These are phyloP conservation scores for Ambrosia artemisiifolia DNA, from an alignment of 129 eudicot species.

Conservation along the genomic window DNA sequence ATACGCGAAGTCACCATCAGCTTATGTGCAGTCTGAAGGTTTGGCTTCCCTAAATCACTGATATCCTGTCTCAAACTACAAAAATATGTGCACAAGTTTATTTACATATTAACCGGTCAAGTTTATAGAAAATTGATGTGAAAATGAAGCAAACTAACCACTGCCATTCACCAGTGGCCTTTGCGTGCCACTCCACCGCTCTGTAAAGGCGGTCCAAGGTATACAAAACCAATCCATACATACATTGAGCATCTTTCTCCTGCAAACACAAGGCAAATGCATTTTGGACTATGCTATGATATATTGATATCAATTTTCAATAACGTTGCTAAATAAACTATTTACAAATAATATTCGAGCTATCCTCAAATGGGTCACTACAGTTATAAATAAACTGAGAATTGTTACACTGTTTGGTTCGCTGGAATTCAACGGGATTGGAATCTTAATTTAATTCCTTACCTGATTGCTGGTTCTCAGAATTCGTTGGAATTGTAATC, in stretches of 20 bases:
- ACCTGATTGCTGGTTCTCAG: too few species aligned
- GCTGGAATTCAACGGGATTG: not conserved
- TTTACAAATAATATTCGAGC: not conserved
- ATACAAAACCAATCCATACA: constrained; percentile 75
- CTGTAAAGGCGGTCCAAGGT: constrained; percentile 75
- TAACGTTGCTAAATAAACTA: not conserved
- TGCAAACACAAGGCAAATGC: constrained; percentile 23
- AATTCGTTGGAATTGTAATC: not conserved
- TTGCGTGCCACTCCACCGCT: constrained; percentile 87
- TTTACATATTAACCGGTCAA: constrained; percentile 5
- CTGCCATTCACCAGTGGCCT: constrained; percentile 89
- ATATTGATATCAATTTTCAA: constrained; percentile 1
- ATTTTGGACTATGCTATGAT: constrained; percentile 6
- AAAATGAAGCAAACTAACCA: constrained; percentile 48
- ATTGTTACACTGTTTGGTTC: not conserved
- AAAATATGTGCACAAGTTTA: not conserved
- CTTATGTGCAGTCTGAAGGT: constrained; percentile 56
- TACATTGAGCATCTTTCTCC: constrained; percentile 87
- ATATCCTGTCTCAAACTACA: constrained; percentile 87
- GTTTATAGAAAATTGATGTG: not conserved
- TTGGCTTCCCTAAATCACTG: constrained; percentile 70
- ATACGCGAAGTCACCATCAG: constrained; percentile 64
- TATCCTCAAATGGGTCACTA: not conserved
- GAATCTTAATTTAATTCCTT: not conserved
- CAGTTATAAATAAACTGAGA: not conserved